Evolutionary conservation across 495 filamentous ascomycete genomes (phyloP).

Genomic region (Coniosporium apollinis): DNA sequence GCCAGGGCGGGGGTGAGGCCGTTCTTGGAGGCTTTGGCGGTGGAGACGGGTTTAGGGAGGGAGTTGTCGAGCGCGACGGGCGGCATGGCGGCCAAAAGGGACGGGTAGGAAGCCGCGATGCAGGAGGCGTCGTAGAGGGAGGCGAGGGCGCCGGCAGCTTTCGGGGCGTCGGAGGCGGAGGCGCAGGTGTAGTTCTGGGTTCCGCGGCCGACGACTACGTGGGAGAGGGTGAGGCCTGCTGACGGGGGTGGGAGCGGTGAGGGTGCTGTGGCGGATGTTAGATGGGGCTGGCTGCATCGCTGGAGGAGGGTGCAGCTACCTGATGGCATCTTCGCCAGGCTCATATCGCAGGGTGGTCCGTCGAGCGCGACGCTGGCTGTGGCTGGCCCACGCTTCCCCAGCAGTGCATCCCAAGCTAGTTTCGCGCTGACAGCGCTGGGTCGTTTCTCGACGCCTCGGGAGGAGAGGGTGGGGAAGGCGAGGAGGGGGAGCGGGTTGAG

Average conservation of each 20-base stretch:
- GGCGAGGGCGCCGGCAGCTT: conserved; percentile 56
- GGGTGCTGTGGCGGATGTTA: conserved; percentile 3
- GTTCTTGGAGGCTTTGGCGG: conserved; percentile 16
- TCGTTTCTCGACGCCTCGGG: no score
- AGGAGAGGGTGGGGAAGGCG: no score
- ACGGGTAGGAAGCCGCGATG: conserved; percentile 46
- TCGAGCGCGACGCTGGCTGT: no score
- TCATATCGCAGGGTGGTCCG: not conserved
- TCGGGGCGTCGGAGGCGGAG: conserved; percentile 36
- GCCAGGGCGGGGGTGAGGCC: conserved; percentile 38
- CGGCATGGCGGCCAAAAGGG: conserved; percentile 39
- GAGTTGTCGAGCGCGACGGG: conserved; percentile 37
- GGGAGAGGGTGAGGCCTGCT: conserved; percentile 41
- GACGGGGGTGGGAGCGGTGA: conserved; percentile 38
- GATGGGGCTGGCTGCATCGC: not conserved
- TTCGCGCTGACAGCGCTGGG: no score
- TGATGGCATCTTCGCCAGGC: not conserved
- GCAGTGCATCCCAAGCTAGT: no score
- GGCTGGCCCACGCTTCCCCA: no score
- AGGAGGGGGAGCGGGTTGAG: no score
- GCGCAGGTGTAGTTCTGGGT: conserved; percentile 89
- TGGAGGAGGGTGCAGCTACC: no score
- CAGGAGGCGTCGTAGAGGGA: conserved; percentile 81
- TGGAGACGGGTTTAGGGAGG: conserved; percentile 27
- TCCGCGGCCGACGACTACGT: conserved; percentile 74